Percentiles rank a stretch among this genome's conserved stretches.
Conservation (phyloP, 257 asterid genomes). For the Plantago ovata region DNA sequence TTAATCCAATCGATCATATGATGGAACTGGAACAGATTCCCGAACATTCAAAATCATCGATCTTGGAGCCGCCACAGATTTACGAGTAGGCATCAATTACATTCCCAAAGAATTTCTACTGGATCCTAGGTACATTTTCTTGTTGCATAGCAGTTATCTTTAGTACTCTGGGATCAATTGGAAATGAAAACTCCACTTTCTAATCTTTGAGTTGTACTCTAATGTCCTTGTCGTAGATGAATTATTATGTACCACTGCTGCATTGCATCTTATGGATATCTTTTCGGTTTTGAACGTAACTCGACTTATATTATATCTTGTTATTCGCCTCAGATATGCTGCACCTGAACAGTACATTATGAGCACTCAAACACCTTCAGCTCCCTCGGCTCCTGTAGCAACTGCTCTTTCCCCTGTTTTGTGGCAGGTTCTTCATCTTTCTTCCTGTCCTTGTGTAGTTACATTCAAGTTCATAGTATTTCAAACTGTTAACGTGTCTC, state of each 20-base stretch:
- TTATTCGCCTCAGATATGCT: slow-evolving; percentile 52
- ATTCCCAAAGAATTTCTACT: slow-evolving; percentile 88
- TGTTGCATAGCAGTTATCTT: neutral
- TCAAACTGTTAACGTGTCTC: slow-evolving; percentile 9
- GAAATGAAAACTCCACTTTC: no score
- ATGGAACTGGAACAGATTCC: slow-evolving; percentile 49
- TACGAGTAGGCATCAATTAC: slow-evolving; percentile 96
- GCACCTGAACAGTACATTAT: slow-evolving; percentile 99
- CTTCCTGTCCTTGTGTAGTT: neutral
- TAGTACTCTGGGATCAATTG: no score
- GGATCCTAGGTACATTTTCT: slow-evolving; percentile 73
- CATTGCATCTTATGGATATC: no score
- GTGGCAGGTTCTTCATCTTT: slow-evolving; percentile 67
- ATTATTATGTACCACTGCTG: no score
- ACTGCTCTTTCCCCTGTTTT: slow-evolving; percentile 92
- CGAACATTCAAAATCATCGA: slow-evolving; percentile 88
- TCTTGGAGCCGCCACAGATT: slow-evolving; percentile 97
- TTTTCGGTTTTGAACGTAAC: no score
- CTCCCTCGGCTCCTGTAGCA: slow-evolving; percentile 96
- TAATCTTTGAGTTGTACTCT: no score
- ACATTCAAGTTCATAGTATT: no score
- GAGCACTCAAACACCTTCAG: slow-evolving; percentile 99
- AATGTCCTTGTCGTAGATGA: no score
- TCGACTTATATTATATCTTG: no score
- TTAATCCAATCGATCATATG: slow-evolving; percentile 7